Evolutionary conservation across 2,329 filamentous ascomycete genomes (phyloP).

Genomic region (Acrocalymma vagum): DNA sequence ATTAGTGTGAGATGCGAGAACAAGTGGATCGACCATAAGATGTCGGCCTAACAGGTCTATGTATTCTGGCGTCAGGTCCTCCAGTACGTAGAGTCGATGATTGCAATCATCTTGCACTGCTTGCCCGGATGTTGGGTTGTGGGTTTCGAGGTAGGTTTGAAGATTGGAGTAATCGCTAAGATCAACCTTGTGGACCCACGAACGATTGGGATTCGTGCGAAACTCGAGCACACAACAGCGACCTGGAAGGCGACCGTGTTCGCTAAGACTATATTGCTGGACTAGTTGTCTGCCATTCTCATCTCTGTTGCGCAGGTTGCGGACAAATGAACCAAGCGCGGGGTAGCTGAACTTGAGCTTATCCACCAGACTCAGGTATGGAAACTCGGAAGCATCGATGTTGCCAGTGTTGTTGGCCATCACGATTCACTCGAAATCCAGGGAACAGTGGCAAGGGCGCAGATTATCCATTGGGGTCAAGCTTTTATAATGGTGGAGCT

Average conservation of each 20-base stretch:
- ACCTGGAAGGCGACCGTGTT: too few species aligned
- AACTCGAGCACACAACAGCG: slow-evolving; percentile 5
- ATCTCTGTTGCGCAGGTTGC: not conserved
- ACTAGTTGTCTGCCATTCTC: not conserved
- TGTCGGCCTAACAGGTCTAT: slow-evolving; percentile 3
- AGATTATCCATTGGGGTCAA: too few species aligned
- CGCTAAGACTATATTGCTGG: not conserved
- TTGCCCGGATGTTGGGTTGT: not conserved
- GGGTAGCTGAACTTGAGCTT: slow-evolving; percentile 4
- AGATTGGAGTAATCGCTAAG: not conserved
- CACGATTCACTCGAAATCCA: too few species aligned
- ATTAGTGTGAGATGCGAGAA: slow-evolving; percentile 7
- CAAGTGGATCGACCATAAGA: slow-evolving; percentile 5
- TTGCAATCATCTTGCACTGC: not conserved
- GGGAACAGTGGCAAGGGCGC: too few species aligned
- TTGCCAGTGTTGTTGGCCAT: too few species aligned
- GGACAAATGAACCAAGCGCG: not conserved
- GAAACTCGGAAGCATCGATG: slow-evolving; percentile 1
- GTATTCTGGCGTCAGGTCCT: slow-evolving; percentile 7
- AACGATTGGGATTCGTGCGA: not conserved
- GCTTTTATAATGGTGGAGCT: too few species aligned
- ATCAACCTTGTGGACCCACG: not conserved
- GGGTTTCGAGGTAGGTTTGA: not conserved
- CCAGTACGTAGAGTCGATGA: slow-evolving; percentile 7
- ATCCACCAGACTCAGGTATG: slow-evolving; percentile 1